Evolutionary conservation across 768 basidiomycete species (phyloP), one percentile per base, ranked within the genome.

Genomic region (Crassisporium funariophilum): DNA sequence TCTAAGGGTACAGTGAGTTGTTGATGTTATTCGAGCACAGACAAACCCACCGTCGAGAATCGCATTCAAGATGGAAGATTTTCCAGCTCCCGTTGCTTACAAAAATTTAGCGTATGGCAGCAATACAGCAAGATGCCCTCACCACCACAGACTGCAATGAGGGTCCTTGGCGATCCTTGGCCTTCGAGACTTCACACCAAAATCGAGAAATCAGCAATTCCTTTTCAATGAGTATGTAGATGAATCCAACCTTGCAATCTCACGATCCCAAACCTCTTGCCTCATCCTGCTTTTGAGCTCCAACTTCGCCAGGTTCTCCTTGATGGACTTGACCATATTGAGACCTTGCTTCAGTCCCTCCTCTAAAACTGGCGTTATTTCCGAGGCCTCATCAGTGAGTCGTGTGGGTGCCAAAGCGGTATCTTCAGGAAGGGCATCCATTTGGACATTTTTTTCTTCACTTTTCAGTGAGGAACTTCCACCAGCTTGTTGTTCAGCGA

Each of bases 101-200:
- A 43, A 46, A 13, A 23, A 3, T 24, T 15, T 24, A 42, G n/a
- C 43, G 31, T 4, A n/a, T 8, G 9, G 17, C 20, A 19, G 9
- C 10, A 12, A 15, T 19, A 22, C 19, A 34, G 25, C 15, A 36
- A 40, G 33, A 24, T 31, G 13, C 5, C 58, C 69, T 21, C 59
- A 79, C 80, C 81, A 36, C 83, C 82, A 48, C 82, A 84, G 5
- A 85, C 73, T n/a, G 83, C 82, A 47, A 83, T 83, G 52, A 84
- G 63, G 11, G 80, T 83, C 9, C 72, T 76, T 2, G 82, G 82
- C 2, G 73, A 63, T 2, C 74, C 74, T 55, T 82, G 78, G 27
- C 59, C 59, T 46, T 73, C 60, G 4, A 83, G 69, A 50, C 82
- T 83, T 33, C 5, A 24, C 34, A 35, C 40, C 34, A 48, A 47